Evolutionary conservation across 768 basidiomycete species (phyloP), one percentile per base, ranked within the genome.

Genomic region (Termitomyces heimii): DNA sequence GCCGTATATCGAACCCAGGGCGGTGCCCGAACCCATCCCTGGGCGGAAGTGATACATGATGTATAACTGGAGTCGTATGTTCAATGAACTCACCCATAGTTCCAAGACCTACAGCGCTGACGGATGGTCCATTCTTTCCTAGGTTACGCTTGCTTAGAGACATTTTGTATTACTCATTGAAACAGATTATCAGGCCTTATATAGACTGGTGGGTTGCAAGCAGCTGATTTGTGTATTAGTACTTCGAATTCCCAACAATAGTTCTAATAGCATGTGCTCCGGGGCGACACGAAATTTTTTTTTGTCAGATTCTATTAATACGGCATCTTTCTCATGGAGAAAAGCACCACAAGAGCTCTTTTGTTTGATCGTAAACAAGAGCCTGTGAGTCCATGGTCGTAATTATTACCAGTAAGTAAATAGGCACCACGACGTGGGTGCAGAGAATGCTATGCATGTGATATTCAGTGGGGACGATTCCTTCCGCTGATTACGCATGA

Each of bases 1-100:
- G 12, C 70, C 73, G 59, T 82, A 82, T 0, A 77, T 61, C 57
- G 34, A 6, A 26, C 50, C 50, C 35, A 51, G 22, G 9, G 24
- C 50, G 18, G 24, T 4, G 8, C 50, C 50, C 12, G 51, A 39
- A 18, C 51, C 51, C 51, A 52, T 52, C 26, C 51, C 51, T 52
- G 24, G 12, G 7, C n/a, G 7, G 10, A 18, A 18, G 9, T 51
- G 16, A 35, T 20, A 6, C 3, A 18, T n/a, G 16, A 24, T 50
- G 16, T 6, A 4, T 5, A 26, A n/a, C n/a, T 13, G 22, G 12
- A 37, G 3, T 5, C 14, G 24, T 35, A 34, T 50, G 18, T 5
- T 37, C 50, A 24, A 28, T 9, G 18, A n/a, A 53, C 57, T 26
- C 42, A 68, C 68, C 66, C 66, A 65, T 67, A 5, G 66, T 61